Evolutionary conservation across 495 filamentous ascomycete species (phyloP), one percentile per base, ranked within the genome.

Genomic region (Penicillium dipodomyicola): DNA sequence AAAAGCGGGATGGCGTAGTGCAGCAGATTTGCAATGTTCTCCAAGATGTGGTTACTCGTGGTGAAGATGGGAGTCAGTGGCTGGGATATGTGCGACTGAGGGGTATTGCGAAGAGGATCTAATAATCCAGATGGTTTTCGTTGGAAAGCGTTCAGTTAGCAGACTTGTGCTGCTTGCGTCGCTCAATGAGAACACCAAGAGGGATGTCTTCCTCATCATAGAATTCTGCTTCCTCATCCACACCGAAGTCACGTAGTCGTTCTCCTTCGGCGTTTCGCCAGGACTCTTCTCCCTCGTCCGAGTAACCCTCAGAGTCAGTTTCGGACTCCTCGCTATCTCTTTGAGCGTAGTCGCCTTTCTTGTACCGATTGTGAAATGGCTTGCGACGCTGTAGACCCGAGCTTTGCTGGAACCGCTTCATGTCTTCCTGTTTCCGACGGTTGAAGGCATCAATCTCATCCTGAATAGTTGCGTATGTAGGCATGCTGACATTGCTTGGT

Each of bases 191-290:
- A 27, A 75, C 54, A 0, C 58, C 87, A 39, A 97, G 67, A 0
- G 92, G 92, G 7, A 96, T 77, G 65, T 96, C 87, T 53, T 95
- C 91, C 55, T 93, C 81, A 57, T 88, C 86, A 55, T 88, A 86
- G 56, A 85, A 86, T 63, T 95, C 90, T 9, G 77, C 82, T 9
- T 91, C 89, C 61, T 90, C 89, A 61, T 96, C 92, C 0, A 96
- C 90, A 2, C 94, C 94, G 69, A 91, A 98, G 66, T 98, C 94
- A 42, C 84, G 78, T 33, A 97, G 76, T 9, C 85, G 77, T 62
- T 97, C 92, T 4, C 94, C 94, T 41, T 96, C 92, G 0, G 84
- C 80, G 60, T 96, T 93, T 5, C 77, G 82, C 94, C 94, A 97
- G 7, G 72, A 80, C 58, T 86, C 82, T 62, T 85, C 82, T 8